These are phyloP conservation scores for Penicillium capsulatum DNA, from an alignment of 2,329 filamentous ascomycete genomes.

Conservation along the genomic window DNA sequence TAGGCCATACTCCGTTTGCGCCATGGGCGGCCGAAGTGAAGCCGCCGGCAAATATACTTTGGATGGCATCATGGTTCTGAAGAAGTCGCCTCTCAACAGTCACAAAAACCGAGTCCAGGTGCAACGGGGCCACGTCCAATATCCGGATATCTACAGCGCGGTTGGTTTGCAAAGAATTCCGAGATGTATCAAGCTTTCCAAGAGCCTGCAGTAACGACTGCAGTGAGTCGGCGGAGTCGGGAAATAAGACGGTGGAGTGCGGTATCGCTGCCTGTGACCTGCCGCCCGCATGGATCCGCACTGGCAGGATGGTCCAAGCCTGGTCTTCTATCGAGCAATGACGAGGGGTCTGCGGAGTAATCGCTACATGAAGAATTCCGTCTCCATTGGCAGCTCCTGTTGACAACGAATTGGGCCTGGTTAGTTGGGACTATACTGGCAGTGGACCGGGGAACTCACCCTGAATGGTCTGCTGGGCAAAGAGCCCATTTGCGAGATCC, in stretches of 20 bases:
- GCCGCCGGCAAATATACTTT: slow-evolving; percentile 72
- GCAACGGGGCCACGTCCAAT: slow-evolving; percentile 72
- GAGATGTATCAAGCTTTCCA: slow-evolving; percentile 70
- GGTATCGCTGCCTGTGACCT: slow-evolving; percentile 57
- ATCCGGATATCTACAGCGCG: slow-evolving; percentile 79
- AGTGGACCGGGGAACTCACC: slow-evolving; percentile 33
- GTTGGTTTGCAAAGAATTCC: slow-evolving; percentile 66
- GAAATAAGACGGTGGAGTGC: slow-evolving; percentile 72
- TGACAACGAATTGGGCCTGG: background rate
- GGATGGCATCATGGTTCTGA: slow-evolving; percentile 73
- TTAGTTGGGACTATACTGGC: slow-evolving; percentile 2
- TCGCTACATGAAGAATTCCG: slow-evolving; percentile 43
- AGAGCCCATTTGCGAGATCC: slow-evolving; percentile 78
- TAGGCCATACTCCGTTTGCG: slow-evolving; percentile 40
- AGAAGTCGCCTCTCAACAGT: slow-evolving; percentile 77
- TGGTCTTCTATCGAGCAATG: slow-evolving; percentile 52
- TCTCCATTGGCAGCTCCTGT: slow-evolving; percentile 23
- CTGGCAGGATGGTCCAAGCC: slow-evolving; percentile 80
- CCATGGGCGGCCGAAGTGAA: slow-evolving; percentile 40
- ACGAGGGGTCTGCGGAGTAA: slow-evolving; percentile 45
- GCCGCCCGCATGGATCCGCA: slow-evolving; percentile 51
- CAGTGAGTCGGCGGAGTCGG: slow-evolving; percentile 66
- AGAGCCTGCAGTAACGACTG: slow-evolving; percentile 74
- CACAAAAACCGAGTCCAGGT: slow-evolving; percentile 81
- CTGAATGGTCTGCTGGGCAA: slow-evolving; percentile 55